phyloP scores from a whole-genome alignment of 1,284 basidiomycete genomes.

The Agroathelia rolfsii region DNA sequence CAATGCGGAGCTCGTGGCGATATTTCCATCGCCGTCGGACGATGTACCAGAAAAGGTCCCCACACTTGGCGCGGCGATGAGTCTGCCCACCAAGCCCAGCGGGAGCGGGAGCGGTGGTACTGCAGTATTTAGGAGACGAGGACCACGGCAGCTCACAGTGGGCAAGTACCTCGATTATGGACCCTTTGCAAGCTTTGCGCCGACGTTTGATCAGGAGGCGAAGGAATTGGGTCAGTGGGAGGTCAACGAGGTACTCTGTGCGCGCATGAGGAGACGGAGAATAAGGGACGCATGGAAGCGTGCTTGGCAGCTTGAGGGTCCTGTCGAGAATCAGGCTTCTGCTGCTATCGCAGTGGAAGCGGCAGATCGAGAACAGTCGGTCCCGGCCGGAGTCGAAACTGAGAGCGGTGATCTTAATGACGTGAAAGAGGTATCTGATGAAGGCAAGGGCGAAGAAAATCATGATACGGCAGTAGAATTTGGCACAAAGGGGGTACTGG shows the following conservation, averaged over 20 bases:
- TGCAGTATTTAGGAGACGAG: too few relatives aligned
- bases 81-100: constrained; percentile 26
- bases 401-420: constrained; percentile 16
- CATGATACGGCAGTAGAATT: constrained; percentile 10
- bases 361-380: constrained; percentile 10
- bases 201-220: constrained; percentile 64
- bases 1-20: constrained; percentile 63
- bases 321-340: too few relatives aligned
- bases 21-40: constrained; percentile 51
- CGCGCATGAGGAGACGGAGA: constrained; percentile 20
- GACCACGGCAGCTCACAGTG: constrained; percentile 43
- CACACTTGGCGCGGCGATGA: constrained; percentile 34
- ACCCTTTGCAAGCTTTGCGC: constrained; percentile 62
- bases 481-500: constrained; percentile 23
- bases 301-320: too few relatives aligned
- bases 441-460: constrained; percentile 5
- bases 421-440: constrained; percentile 9
- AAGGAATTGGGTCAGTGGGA: constrained; percentile 50
- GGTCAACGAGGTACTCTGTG: constrained; percentile 48
- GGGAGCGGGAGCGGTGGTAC: constrained; percentile 28
- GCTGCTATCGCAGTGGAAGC: background rate
- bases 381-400: constrained; percentile 8
- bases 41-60: constrained; percentile 15
- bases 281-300: constrained; percentile 7
- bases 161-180: constrained; percentile 72